Evolutionary conservation across 2,329 filamentous ascomycete species (phyloP), one percentile per base, ranked within the genome.

Genomic region (Metarhizium anisopliae): DNA sequence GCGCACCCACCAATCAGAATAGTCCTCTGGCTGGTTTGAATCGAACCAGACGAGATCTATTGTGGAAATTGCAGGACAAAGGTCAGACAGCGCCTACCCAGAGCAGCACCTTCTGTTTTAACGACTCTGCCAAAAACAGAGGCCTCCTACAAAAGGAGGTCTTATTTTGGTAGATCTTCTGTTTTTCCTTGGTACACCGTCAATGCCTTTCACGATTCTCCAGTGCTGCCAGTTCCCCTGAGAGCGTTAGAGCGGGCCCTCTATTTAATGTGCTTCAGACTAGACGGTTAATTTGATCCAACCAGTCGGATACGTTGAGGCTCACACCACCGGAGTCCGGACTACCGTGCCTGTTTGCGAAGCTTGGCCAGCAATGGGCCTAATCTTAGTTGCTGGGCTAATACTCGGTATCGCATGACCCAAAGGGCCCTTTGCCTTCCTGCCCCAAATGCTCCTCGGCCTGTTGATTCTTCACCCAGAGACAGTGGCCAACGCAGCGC

Each of bases 11-110:
- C 18, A 18, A 25, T 14, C 47, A 40, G 11, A 11, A 40, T 40
- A 16, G 14, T 40, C 38, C 14, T 40, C 13, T 13, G 13, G 10
- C 11, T 35, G 47, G 25, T 50, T 30, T 16, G 36, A 52, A 30
- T 52, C n/a, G 13, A 40, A 30, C n/a, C 36, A 29, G 18, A 30
- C 20, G 14, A 25, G 7, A 42, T 11, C 25, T n/a, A 6, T 20
- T 35, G 40, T 43, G 51, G 51, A 53, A 53, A 53, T 53, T 53
- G 51, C 51, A 53, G 51, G 51, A 43, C 51, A 53, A 29, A 35
- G 16, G 16, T 25, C 7, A 11, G 6, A 16, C 42, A 16, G 51
- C 18, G 40, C 14, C 42, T 53, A 10, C 16, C 10, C 3, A n/a
- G 14, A 53, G 13, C 29, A 47, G 25, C 16, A 18, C 32, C 29